Evolutionary conservation across 345 rosid species (phyloP), one percentile per base, ranked within the genome.

Genomic region (Rhizophora mangle): DNA sequence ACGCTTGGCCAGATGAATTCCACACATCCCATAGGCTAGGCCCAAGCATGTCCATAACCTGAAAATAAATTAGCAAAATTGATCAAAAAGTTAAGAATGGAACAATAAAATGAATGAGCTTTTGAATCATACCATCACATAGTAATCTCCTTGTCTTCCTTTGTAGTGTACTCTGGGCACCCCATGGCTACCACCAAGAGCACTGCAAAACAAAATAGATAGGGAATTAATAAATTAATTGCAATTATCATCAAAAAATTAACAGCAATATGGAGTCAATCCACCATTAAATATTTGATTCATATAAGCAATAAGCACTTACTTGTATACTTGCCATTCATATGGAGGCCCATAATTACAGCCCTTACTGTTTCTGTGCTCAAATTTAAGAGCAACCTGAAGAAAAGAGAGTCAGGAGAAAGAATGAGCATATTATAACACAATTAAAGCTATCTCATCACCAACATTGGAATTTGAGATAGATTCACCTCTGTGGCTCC

Each of bases 401-500:
- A 57, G 55, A 30, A 0, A 53, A 53, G 29, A 39, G 1, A 22
- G 1, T 49, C 11, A 52, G 21, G 51, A 73, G 62, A 63, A 63
- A 31, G 4, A n/a, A 71, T 27, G 22, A 24, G 29, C 16, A 9
- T 54, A 18, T 10, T 37, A 66, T 60, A 56, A 18, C 16, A 36
- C 60, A 49, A 29, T 60, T 24, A 56, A 56, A 56, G 16, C 26
- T 60, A 1, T 54, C 56, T 49, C 8, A 30, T 19, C 60, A n/a
- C 0, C 24, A 57, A 8, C 18, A 68, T 29, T 30, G 2, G 32
- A 68, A 53, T 56, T 62, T 8, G 68, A 63, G 46, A 64, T 60
- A 26, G 64, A 6, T 77, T 70, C 78, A 95, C 99, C 96, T 95
- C 96, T 76, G 80, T 10, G 63, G 95, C 92, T 32, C 87, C 91